Base-by-base conservation (phyloP, 257 asterid species). In the Perilla frutescens region DNA sequence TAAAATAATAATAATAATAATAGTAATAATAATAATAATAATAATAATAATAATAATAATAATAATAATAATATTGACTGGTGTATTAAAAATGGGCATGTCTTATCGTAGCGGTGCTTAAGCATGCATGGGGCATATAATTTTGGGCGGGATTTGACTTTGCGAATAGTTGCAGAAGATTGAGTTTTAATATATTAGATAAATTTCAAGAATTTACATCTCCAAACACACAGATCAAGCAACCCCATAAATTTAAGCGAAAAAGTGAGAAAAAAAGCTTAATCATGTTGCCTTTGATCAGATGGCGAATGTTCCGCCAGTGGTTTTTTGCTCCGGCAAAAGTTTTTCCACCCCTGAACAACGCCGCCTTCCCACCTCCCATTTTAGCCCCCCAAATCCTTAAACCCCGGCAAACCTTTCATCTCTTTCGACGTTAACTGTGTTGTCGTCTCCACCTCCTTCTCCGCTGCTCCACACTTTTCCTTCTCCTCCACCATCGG, bases 251-350 rank as follows among this genome's bases (percentile, higher is more conserved):
- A 62, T 11, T 39, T 6, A 41, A 49, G 36, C 47, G 8, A 31
- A 0, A 58, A 78, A 56, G 4, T 41, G 2, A 10, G 1, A 57
- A 79, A 62, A 3, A 47, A 76, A 56, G 40, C 58, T 37, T 58
- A 20, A 15, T 34, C 71, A 72, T 81, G 79, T 84, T 87, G 69
- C 51, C 62, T 4, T 45, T 65, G 53, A 75, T 79, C 71, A 10
- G 40, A 88, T 88, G 96, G 82, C 91, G 73, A 90, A 87, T 74
- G 90, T 81, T 29, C 96, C 96, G 71, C 96, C 96, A 64, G 92
- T 91, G 6, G 68, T 82, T 36, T 89, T 91, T 64, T 94, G 91
- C 62, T 82, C 91, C 78, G 89, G 90, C 51, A 92, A 87, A 31
- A 90, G 81, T 74, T 85, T 87, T 26, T 48, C 84, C 56, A 81